Base-by-base conservation (phyloP, 352 stramenopile species). In the Globisporangium rhizosaccharum region DNA sequence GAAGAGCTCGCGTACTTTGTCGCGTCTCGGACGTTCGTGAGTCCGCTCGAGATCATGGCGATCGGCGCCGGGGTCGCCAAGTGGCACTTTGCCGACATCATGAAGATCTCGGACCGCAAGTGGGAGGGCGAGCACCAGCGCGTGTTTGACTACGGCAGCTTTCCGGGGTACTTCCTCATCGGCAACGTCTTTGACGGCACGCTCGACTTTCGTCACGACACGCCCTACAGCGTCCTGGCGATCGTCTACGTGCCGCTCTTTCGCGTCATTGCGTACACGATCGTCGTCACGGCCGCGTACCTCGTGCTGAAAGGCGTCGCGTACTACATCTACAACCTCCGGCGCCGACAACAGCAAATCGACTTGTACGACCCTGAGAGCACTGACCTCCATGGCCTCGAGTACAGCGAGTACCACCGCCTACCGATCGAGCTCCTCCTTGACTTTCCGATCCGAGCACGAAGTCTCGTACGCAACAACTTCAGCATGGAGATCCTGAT, bases 1-100 rank as follows among this genome's bases (percentile, higher is more conserved):
- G 73, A 82, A 62, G 61, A 70, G 52, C 51, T 68, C 26, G 73
- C 73, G 1, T 82, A 77, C 57, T 71, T 53, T 17, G 54, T 68
- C 41, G 62, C 63, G 17, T 60, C 56, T 6, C 55, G 55, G 26
- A 68, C 63, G 7, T 71, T 66, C 33, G 46, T 68, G 17, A 64
- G 63, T 15, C 63, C 67, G 1, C 53, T 70, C 20, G 61, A 72
- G 57, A 53, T 73, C 51, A 64, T 73, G 20, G 51, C 46, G 12
- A 59, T 73, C 41, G 56, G 66, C 39, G 56, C 46, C 0, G 48
- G 47, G 14, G 47, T 67, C 4, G 23, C 62, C 1, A 65, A 56
- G 14, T 48, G 25, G 23, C 47, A 63, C 18, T 33, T 48, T 9
- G 11, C 46, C 18, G 17, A 50, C 11, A 51, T 73, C 45, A 49